Evolutionary conservation across 2,329 filamentous ascomycete species (phyloP).

Genomic region (Cordyceps javanica): DNA sequence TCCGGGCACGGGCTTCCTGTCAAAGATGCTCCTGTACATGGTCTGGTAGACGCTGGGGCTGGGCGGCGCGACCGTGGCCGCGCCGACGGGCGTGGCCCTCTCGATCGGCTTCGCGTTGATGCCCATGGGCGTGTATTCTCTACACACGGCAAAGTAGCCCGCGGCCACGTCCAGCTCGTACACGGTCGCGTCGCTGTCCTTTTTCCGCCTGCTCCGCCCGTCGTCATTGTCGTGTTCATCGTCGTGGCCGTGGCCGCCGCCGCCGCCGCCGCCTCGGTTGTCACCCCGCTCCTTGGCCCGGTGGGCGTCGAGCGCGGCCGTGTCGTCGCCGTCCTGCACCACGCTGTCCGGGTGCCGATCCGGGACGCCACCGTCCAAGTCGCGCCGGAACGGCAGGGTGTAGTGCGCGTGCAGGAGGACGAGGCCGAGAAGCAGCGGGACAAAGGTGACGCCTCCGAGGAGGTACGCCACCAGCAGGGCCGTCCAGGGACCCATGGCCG

Average conservation of each 20-base stretch:
- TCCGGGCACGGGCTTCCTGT: slow-evolving; percentile 55
- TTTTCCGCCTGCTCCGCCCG: neutral
- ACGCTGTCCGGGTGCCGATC: slow-evolving; percentile 34
- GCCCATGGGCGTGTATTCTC: slow-evolving; percentile 86
- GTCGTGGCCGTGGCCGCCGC: neutral
- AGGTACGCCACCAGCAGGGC: slow-evolving; percentile 70
- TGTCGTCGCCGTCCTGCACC: slow-evolving; percentile 58
- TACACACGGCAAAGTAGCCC: slow-evolving; percentile 91
- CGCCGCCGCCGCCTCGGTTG: neutral
- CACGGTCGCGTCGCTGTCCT: neutral
- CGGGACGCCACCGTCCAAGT: slow-evolving; percentile 26
- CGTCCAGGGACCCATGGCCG: slow-evolving; percentile 44
- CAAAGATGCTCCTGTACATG: slow-evolving; percentile 96
- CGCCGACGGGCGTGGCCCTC: slow-evolving; percentile 71
- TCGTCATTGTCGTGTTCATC: slow-evolving; percentile 34
- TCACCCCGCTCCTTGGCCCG: slow-evolving; percentile 56
- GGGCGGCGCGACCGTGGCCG: slow-evolving; percentile 65
- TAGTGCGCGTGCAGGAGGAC: slow-evolving; percentile 63
- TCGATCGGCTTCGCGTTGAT: slow-evolving; percentile 91
- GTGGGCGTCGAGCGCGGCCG: slow-evolving; percentile 54
- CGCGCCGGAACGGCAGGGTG: slow-evolving; percentile 51
- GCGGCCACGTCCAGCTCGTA: slow-evolving; percentile 70
- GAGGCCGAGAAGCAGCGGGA: slow-evolving; percentile 62
- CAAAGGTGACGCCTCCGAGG: slow-evolving; percentile 79
- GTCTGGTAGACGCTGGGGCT: slow-evolving; percentile 95